Evolutionary conservation across 306 rosid genomes (phyloP), one percentile per base, ranked within the genome.

Genomic region (Clitoria ternatea): DNA sequence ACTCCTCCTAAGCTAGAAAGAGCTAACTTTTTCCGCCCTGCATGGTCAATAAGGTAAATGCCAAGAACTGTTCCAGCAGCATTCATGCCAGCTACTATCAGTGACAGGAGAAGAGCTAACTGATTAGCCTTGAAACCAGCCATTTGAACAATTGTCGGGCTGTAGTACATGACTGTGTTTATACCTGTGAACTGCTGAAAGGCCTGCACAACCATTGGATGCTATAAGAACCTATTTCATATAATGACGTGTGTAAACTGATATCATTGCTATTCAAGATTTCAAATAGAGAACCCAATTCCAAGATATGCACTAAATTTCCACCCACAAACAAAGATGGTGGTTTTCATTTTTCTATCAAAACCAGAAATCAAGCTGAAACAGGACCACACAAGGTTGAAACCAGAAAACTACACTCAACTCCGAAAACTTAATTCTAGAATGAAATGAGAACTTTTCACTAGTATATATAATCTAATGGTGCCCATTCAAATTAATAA

Each of bases 101-200:
- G 96, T 68, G 98, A 90, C 7, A 92, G 88, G 29, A 86, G 83
- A 69, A 92, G 88, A 43, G 98, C 98, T 74, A 92, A 42, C 71
- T 83, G 77, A 80, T 92, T 92, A 57, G 96, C 78, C 0, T 69
- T 26, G 48, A 92, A 86, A 74, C 98, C 98, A 11, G 98, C 98
- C 98, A 88, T 81, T 83, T 92, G 96, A 71, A 92, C 98, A 61
- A 92, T 92, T 26, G 96, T 92, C 43, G 98, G 96, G 82, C 98
- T 92, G 86, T 92, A 92, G 83, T 92, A 92, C 98, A 92, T 92
- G 62, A 92, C 98, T 2, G 98, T 92, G 85, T 92, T 92, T 77
- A 92, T 92, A 30, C 98, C 98, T 11, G 92, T 83, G 64, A 92
- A 90, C 80, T 92, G 96, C 84, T 92, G 96, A 67, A 92, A 92